phyloP scores from a whole-genome alignment of 2,329 filamentous ascomycete genomes.

The Pleoardoris graminearum region DNA sequence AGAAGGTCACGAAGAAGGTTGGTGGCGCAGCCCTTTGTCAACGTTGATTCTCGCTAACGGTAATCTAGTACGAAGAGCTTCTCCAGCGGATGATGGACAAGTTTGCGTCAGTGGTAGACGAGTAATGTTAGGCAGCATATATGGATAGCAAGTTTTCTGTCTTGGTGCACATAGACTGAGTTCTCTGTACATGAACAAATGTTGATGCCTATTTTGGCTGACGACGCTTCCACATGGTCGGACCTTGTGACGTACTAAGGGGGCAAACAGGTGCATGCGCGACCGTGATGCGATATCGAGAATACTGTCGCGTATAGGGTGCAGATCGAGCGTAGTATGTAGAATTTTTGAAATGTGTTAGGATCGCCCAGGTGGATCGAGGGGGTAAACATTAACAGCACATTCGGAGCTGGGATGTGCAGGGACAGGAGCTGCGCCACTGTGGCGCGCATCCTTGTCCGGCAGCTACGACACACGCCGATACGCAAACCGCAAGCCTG shows the following conservation, averaged over 20 bases:
- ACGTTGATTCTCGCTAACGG: conserved; percentile 45
- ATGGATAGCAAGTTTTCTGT: conserved; percentile 35
- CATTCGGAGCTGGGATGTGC: no score
- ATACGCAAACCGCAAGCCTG: conserved; percentile 4
- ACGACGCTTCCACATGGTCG: conserved; percentile 39
- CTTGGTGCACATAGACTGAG: conserved; percentile 31
- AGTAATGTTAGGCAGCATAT: conserved; percentile 62
- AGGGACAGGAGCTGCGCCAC: conserved; percentile 1
- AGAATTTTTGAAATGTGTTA: background rate
- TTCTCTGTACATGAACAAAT: conserved; percentile 32
- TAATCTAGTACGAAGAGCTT: conserved; percentile 80
- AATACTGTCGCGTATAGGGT: no score
- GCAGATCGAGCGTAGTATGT: no score
- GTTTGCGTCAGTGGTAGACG: conserved; percentile 93
- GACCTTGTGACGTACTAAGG: conserved; percentile 21
- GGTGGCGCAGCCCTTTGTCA: conserved; percentile 24
- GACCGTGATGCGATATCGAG: no score
- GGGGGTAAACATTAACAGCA: no score
- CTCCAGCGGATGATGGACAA: conserved; percentile 93
- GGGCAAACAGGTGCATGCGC: background rate
- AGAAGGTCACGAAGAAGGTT: conserved; percentile 81
- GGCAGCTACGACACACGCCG: conserved; percentile 7
- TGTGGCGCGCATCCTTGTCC: conserved; percentile 5
- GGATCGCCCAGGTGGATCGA: no score
- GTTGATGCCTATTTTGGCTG: conserved; percentile 39